Evolutionary conservation across 352 stramenopile genomes (phyloP), one percentile per base, ranked within the genome.

Genomic region (Aphanomyces euteiches): DNA sequence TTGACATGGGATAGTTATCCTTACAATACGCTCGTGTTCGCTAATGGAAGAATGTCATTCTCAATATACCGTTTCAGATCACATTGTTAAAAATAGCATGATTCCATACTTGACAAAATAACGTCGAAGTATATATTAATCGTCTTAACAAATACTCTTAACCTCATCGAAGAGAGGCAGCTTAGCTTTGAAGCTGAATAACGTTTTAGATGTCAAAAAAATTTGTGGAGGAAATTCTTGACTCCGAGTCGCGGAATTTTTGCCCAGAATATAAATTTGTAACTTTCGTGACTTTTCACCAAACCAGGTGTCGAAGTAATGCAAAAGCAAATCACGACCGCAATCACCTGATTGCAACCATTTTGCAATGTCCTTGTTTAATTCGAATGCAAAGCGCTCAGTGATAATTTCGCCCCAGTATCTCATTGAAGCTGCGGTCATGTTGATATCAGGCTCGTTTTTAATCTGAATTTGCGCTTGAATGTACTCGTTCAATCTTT

Each of bases 391-490:
- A 40, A 89, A 68, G n/a, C 87, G 85, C 41, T 79, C 75, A 0
- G 82, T 88, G 17, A 82, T 81, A 66, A 95, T 88, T 69, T 95
- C 87, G 54, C 89, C 88, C 87, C 87, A 95, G 56, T 83, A 90
- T 3, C 84, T 79, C 17, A 92, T 79, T 21, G 84, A 90, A 39
- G 80, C 84, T 63, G 90, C 87, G 47, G 88, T 59, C n/a, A 95
- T 67, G 47, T 85, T 93, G 75, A 92, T 82, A 72, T 95, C 87
- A 5, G 84, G 85, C 66, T 93, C 85, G 34, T 86, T 77, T 56
- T 91, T 92, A 63, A 90, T 81, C 34, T 93, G 73, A 36, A 93
- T 89, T 67, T 92, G 83, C 4, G 87, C 83, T 57, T 89, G 73
- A 12, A 93, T 75, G 50, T 95, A 86, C 67, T 93, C 85, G n/a